Conservation (phyloP, 2,329 filamentous ascomycete genomes). For the Aspergillus vadensis region DNA sequence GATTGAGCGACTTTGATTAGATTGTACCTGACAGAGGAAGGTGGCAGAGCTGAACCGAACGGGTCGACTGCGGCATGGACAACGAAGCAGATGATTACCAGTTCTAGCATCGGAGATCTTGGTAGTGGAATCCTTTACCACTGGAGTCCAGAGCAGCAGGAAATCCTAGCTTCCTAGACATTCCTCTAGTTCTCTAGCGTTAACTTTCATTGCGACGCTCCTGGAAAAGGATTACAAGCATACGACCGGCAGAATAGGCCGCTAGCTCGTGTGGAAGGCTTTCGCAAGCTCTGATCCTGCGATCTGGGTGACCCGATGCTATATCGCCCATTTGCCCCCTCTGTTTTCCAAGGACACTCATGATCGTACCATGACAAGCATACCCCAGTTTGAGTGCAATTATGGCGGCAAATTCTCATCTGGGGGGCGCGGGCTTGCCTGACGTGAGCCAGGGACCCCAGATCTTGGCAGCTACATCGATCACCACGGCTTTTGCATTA, state of each 20-base stretch:
- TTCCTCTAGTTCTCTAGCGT: neutral
- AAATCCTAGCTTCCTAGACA: neutral
- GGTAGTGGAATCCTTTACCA: neutral
- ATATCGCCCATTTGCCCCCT: neutral
- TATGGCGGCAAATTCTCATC: conserved; percentile 13
- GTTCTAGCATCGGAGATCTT: neutral
- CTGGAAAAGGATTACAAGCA: neutral
- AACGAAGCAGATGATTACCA: neutral
- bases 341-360: neutral
- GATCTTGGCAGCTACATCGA: conserved; percentile 18
- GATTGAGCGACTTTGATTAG: neutral
- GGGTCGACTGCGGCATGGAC: neutral
- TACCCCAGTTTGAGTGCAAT: neutral
- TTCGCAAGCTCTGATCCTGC: neutral
- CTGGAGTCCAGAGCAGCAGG: neutral
- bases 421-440: conserved; percentile 12
- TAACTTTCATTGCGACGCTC: neutral
- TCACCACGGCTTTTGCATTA: conserved; percentile 15
- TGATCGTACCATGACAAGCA: neutral
- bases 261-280: neutral
- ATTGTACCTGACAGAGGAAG: neutral
- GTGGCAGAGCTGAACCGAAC: neutral
- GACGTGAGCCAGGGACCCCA: conserved; percentile 16
- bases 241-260: neutral
- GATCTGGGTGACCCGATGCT: neutral